A percentile compares a stretch with the other conserved stretches of the same genome.
Evolutionary conservation across 805 yeast species (phyloP).

Genomic region (Candida wancherniae): DNA sequence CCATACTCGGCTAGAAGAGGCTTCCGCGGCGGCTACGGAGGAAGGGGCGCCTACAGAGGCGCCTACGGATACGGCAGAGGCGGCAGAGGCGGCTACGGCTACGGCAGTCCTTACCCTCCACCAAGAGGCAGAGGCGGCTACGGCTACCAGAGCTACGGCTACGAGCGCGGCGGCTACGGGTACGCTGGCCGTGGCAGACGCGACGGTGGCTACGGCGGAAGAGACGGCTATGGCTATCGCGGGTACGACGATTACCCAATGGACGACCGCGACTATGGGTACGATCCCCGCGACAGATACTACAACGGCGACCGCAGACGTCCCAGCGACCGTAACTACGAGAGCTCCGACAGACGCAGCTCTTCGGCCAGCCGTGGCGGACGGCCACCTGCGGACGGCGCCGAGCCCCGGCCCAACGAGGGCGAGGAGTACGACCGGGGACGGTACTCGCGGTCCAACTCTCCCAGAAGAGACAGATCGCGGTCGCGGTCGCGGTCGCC

Average conservation of each 20-base stretch:
- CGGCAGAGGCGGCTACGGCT: conserved; percentile 25
- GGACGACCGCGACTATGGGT: conserved; percentile 17
- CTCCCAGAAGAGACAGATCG: conserved; percentile 31
- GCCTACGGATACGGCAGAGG: conserved; percentile 8
- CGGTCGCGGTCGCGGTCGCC: conserved; percentile 40
- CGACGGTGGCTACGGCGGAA: conserved; percentile 11
- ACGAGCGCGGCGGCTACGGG: conserved; percentile 22
- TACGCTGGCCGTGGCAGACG: conserved; percentile 18
- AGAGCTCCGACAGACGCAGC: conserved; percentile 8
- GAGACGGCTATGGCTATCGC: conserved; percentile 15
- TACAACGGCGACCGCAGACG: conserved; percentile 12
- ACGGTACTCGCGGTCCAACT: conserved; percentile 30
- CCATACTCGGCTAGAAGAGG: conserved; percentile 42
- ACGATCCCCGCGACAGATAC: conserved; percentile 19
- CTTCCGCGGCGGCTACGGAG: conserved; percentile 17
- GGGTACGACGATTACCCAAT: conserved; percentile 18
- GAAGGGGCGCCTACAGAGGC: conserved; percentile 18
- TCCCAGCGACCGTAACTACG: conserved; percentile 10
- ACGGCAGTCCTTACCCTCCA: conserved; percentile 15
- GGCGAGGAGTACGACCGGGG: conserved; percentile 19
- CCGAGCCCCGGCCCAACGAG: conserved; percentile 5
- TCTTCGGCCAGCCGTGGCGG: conserved; percentile 14
- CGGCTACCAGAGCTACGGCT: conserved; percentile 16
- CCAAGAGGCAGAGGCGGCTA: conserved; percentile 20
- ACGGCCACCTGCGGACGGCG: conserved; percentile 10